phyloP scores from a whole-genome alignment of 768 basidiomycete species.

The Tricholoma furcatifolium region DNA sequence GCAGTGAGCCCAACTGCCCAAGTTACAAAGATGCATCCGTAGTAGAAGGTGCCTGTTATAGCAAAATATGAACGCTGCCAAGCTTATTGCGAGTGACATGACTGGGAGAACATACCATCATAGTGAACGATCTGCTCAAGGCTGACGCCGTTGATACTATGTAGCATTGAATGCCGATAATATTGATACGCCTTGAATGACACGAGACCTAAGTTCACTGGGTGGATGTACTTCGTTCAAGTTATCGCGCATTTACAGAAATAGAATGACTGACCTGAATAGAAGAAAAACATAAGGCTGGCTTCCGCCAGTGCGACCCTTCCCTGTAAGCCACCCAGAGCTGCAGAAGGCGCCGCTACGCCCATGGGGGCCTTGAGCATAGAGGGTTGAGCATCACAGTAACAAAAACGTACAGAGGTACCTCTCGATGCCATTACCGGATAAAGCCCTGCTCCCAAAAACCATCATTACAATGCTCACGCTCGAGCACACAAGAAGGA shows the following conservation, averaged over 20 bases:
- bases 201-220: not conserved
- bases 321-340: not conserved
- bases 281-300: not conserved
- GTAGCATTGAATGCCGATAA: not conserved
- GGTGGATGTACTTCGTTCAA: too few species aligned
- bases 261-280: not conserved
- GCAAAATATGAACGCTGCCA: not conserved
- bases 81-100: too few species aligned
- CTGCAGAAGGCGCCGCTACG: not conserved
- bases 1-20: not conserved
- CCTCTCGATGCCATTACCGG: not conserved
- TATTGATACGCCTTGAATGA: slow-evolving; percentile 3
- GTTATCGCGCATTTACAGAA: not conserved
- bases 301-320: not conserved
- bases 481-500: not conserved
- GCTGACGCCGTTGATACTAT: not conserved
- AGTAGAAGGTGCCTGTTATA: not conserved
- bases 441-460: not conserved
- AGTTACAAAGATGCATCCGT: not conserved
- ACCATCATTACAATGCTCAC: not conserved
- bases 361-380: not conserved
- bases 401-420: not conserved
- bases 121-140: not conserved
- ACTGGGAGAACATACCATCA: not conserved
- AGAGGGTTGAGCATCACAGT: not conserved